Base-by-base conservation (phyloP, 2,329 filamentous ascomycete genomes). In the Plectosphaerella cucumerina region DNA sequence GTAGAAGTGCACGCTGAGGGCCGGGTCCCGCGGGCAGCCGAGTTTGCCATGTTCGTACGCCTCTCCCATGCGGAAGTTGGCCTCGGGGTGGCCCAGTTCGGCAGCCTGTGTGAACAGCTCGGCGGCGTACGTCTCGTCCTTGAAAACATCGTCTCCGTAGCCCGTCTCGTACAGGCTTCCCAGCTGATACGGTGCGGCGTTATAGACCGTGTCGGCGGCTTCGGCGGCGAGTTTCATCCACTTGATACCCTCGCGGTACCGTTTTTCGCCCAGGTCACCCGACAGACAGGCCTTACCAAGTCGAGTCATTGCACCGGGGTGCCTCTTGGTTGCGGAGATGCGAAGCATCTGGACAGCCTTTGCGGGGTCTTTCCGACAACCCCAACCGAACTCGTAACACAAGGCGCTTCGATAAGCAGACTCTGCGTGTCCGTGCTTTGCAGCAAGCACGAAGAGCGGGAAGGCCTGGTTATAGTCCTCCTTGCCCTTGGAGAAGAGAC, bases 371-470 rank as follows among this genome's bases (percentile, higher is more conserved):
- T 90, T 90, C 51, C 90, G 85, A 62, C 87, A 95, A 39, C 94
- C 94, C 94, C 94, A 99, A 55, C 92, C 94, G 69, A 97, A 97
- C 69, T 99, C 94, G 72, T 97, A 97, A 73, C 92, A 97, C 50
- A 99, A 77, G 15, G 89, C 94, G 48, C 93, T 87, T 50, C 94
- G 88, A 70, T 97, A 99, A 34, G 87, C 92, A 51, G 94, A 94
- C 73, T 99, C 94, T 45, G 94, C 91, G 68, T 99, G 94, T 31
- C 94, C 94, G 70, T 97, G 94, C 72, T 97, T 99, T 62, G 90
- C 93, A 9, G 94, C 94, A 15, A 94, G 83, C 35, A 96, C 80
- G 65, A 99, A 99, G 26, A 97, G 82, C 9, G 90, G 88, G 64
- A 97, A 97, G 0, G 94, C 92, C 39, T 89, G 86, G 64, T 92